These are phyloP conservation scores for Candida nemodendra DNA, from an alignment of 805 yeast species.

Conservation along the genomic window DNA sequence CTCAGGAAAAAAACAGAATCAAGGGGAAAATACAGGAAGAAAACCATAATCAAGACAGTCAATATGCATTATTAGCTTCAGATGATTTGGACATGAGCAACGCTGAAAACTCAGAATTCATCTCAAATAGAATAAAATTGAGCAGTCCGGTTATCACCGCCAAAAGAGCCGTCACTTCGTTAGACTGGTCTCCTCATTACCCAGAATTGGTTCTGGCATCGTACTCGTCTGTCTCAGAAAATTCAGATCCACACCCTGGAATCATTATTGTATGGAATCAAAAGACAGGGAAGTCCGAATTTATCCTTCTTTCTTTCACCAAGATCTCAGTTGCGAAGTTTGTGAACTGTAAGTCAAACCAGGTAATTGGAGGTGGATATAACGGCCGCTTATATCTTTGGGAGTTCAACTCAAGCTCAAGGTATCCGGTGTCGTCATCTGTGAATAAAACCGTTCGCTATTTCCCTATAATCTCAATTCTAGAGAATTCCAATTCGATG, in stretches of 20 bases:
- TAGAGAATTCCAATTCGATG: slow-evolving; percentile 27
- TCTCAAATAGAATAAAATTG: slow-evolving; percentile 5
- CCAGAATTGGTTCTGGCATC: slow-evolving; percentile 30
- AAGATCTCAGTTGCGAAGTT: slow-evolving; percentile 40
- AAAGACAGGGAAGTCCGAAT: slow-evolving; percentile 30
- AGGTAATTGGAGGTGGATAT: slow-evolving; percentile 46
- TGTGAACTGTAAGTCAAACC: slow-evolving; percentile 36
- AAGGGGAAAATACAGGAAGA: slow-evolving; percentile 21
- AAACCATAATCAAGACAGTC: slow-evolving; percentile 28
- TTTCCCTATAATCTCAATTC: slow-evolving; percentile 21
- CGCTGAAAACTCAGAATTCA: slow-evolving; percentile 1
- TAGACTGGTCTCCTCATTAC: slow-evolving; percentile 33
- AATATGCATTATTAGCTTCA: slow-evolving; percentile 17
- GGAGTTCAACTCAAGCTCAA: slow-evolving; percentile 39
- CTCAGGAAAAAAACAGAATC: slow-evolving; percentile 1
- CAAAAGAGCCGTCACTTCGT: slow-evolving; percentile 20
- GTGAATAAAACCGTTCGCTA: slow-evolving; percentile 1
- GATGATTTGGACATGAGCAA: neutral
- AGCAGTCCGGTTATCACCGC: slow-evolving; percentile 5
- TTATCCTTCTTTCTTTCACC: slow-evolving; percentile 41
- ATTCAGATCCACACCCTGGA: slow-evolving; percentile 7
- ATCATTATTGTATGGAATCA: slow-evolving; percentile 31
- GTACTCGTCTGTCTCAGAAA: slow-evolving; percentile 12
- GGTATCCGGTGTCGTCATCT: slow-evolving; percentile 24
- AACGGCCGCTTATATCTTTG: slow-evolving; percentile 53